phyloP scores from a whole-genome alignment of 371 early-diverging fungal species.

The Chytridium lagenaria region DNA sequence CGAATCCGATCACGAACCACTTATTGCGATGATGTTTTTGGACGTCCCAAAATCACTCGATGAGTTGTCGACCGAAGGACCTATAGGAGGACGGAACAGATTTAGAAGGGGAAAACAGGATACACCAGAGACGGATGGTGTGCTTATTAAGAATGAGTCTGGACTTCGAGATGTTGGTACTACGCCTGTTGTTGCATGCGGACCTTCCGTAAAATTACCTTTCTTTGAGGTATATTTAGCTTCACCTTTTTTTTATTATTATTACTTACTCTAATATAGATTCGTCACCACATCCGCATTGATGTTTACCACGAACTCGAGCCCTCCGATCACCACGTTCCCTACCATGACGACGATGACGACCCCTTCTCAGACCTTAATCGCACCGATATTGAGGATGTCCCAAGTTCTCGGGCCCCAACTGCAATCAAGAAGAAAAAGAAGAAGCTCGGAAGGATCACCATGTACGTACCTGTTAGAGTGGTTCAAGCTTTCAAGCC shows the following conservation, averaged over 20 bases:
- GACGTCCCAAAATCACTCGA: background rate
- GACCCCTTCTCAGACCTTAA: constrained; percentile 3
- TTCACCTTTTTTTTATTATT: background rate
- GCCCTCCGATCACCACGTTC: background rate
- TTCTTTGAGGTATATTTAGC: background rate
- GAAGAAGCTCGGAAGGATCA: constrained; percentile 2
- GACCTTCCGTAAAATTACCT: background rate
- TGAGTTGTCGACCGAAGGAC: background rate
- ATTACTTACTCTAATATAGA: background rate
- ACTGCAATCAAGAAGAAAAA: background rate
- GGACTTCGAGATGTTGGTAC: too few species aligned
- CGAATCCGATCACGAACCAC: too few species aligned
- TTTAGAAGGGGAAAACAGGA: background rate
- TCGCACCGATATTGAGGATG: background rate
- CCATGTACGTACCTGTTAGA: background rate
- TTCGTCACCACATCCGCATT: constrained; percentile 7
- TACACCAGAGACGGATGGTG: background rate
- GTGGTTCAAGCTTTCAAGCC: constrained; percentile 5
- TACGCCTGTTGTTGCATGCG: background rate
- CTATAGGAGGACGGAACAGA: background rate
- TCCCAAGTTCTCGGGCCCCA: background rate
- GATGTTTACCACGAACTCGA: constrained; percentile 1
- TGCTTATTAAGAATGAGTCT: background rate
- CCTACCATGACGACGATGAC: background rate
- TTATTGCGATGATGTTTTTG: constrained; percentile 1